Percentiles rank a stretch among this genome's conserved stretches.
These are phyloP conservation scores for Triangularia setosa DNA, from an alignment of 2,329 filamentous ascomycete species.

Conservation along the genomic window DNA sequence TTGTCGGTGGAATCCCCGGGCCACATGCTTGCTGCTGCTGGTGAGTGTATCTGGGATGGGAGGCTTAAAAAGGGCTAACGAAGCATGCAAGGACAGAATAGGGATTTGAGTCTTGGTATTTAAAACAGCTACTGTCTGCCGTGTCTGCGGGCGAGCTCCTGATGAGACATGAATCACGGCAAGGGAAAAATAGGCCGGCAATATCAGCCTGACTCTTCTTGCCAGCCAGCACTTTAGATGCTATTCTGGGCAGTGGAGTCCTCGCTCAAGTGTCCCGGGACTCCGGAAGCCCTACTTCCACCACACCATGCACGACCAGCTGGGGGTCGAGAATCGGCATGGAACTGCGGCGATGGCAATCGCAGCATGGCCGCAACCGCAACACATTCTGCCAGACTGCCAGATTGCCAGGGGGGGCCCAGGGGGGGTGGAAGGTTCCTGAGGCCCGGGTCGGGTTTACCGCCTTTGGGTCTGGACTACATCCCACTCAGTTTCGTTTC, in stretches of 20 bases:
- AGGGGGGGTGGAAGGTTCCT: neutral
- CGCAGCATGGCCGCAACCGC: neutral
- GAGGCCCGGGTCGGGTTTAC: neutral
- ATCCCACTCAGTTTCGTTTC: neutral
- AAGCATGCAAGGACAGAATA: neutral
- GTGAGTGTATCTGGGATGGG: neutral
- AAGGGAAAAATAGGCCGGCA: neutral
- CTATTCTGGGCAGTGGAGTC: constrained; percentile 4
- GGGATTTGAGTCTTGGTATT: neutral
- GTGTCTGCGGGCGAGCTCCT: neutral
- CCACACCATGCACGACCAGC: neutral
- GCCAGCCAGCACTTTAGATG: neutral
- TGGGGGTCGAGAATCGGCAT: constrained; percentile 3
- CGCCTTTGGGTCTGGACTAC: neutral
- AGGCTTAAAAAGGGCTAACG: neutral
- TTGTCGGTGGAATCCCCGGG: constrained; percentile 1
- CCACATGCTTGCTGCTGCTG: neutral
- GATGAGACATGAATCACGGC: neutral
- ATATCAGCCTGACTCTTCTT: neutral
- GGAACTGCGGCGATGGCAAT: neutral
- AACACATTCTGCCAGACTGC: neutral
- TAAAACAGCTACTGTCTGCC: neutral
- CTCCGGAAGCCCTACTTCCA: constrained; percentile 1
- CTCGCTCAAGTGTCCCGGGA: neutral
- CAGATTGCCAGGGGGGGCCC: neutral